Evolutionary conservation across 352 stramenopile genomes (phyloP).

Genomic region (Phytopythium oedochilum): DNA sequence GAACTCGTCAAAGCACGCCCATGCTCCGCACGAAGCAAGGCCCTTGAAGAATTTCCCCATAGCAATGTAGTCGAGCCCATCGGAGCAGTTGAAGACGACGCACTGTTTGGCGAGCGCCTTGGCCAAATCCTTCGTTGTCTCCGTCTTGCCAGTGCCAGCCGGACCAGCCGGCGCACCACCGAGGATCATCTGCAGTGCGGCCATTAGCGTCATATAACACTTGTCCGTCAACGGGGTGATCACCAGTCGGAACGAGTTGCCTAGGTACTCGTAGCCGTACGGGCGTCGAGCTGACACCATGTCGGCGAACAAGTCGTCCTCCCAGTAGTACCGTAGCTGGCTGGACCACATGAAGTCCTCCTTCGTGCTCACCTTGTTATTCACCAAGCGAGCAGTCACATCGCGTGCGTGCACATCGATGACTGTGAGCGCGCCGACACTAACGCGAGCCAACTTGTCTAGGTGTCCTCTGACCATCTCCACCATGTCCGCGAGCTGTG

Average conservation of each 20-base stretch:
- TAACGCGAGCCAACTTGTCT: conserved; percentile 82
- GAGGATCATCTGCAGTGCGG: conserved; percentile 94
- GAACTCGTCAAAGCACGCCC: conserved; percentile 90
- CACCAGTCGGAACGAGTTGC: conserved; percentile 93
- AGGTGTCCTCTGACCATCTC: conserved; percentile 89
- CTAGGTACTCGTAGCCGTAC: conserved; percentile 97
- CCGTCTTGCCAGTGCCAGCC: conserved; percentile 93
- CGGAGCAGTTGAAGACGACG: conserved; percentile 94
- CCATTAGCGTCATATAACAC: conserved; percentile 96
- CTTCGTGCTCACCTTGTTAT: conserved; percentile 86
- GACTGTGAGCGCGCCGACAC: conserved; percentile 89
- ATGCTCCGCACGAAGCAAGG: conserved; percentile 91
- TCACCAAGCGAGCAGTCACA: conserved; percentile 90
- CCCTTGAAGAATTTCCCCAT: conserved; percentile 96
- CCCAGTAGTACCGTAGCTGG: conserved; percentile 93
- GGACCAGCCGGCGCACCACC: conserved; percentile 91
- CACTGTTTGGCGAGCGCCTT: conserved; percentile 95
- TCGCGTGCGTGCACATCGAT: conserved; percentile 96
- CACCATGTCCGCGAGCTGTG: conserved; percentile 93
- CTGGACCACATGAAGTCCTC: conserved; percentile 87
- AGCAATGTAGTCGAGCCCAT: conserved; percentile 92
- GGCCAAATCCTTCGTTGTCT: conserved; percentile 94
- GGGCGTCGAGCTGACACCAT: conserved; percentile 87
- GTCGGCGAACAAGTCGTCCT: conserved; percentile 85
- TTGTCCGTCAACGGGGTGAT: conserved; percentile 97